Evolutionary conservation across 1,284 basidiomycete genomes (phyloP), one percentile per base, ranked within the genome.

Genomic region (Naganishia sp.): DNA sequence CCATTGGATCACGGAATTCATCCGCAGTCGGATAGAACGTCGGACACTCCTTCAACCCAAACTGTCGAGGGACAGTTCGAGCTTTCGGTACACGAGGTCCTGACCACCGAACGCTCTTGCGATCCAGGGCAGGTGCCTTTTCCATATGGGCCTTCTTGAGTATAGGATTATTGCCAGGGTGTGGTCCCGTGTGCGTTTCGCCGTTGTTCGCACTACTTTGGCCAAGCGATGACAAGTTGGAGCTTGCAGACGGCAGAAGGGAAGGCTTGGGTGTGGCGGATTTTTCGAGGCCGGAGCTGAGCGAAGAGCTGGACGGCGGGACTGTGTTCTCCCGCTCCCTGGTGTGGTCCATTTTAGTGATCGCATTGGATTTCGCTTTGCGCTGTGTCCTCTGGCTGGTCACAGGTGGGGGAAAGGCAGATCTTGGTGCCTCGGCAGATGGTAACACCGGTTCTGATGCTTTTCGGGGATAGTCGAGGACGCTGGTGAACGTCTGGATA

Each of bases 1-100:
- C 85, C 87, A 98, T 90, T n/a, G 95, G 94, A 81, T 98, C 92
- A 72, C 85, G 86, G 80, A 95, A 99, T 79, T 99, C 90, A 70
- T 95, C 93, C 16, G 81, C 77, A 0, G 90, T 90, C 15, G 96
- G 96, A 77, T 88, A 89, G 78, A 88, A 99, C 64, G 86, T 87
- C 3, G 93, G 96, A 73, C 93, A 96, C 75, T 98, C 91, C 69
- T 89, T 84, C 57, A 99, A 84, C 6, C 86, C 92, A 79, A 98
- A 98, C 18, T 54, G 53, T 46, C 65, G 55, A 49, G 23, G 18
- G 6, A 39, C 36, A 23, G 57, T 33, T 28, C 50, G 56, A 28
- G 44, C 23, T n/a, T 54, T 50, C 4, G 65, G 57, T 18, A 49
- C 31, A 13, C 65, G 55, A 3, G 65, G 65, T 21, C 64, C 67